A percentile compares a stretch with the other conserved stretches of the same genome.
Conservation (phyloP, 2,329 filamentous ascomycete species). For the Lizonia empirigonia region DNA sequence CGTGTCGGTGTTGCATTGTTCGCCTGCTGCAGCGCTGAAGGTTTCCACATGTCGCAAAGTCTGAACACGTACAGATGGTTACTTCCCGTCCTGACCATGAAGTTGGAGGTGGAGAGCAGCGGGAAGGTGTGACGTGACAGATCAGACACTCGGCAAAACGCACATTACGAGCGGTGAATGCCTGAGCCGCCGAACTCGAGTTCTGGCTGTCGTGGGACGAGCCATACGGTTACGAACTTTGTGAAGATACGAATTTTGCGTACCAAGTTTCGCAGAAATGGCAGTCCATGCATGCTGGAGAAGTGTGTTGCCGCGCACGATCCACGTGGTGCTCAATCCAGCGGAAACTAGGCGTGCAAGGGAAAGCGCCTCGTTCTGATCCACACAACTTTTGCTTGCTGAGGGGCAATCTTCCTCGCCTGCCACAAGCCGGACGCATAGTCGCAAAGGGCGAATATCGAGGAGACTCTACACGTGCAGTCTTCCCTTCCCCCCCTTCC, state of each 20-base stretch:
- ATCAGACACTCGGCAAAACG: neutral
- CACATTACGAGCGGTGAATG: too few relatives aligned
- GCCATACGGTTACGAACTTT: too few relatives aligned
- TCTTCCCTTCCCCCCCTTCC: constrained; percentile 16
- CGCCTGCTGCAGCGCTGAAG: neutral
- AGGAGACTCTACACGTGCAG: constrained; percentile 22
- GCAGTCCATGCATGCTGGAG: constrained; percentile 16
- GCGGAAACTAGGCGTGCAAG: constrained; percentile 12
- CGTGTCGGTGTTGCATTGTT: neutral
- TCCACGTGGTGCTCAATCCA: constrained; percentile 10
- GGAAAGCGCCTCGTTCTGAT: constrained; percentile 12
- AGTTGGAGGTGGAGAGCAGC: neutral
- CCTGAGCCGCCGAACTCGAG: too few relatives aligned
- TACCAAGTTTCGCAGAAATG: too few relatives aligned
- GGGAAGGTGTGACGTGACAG: neutral
- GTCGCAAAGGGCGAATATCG: constrained; percentile 33
- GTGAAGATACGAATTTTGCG: too few relatives aligned
- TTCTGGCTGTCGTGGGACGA: too few relatives aligned
- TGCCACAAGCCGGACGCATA: constrained; percentile 34
- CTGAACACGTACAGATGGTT: neutral
- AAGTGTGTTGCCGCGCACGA: constrained; percentile 9
- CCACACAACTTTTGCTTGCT: constrained; percentile 10
- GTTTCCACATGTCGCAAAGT: neutral
- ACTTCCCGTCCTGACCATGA: neutral
- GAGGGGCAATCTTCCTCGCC: constrained; percentile 19